Evolutionary conservation across 2,329 filamentous ascomycete genomes (phyloP).

Genomic region (Apiospora hydei): DNA sequence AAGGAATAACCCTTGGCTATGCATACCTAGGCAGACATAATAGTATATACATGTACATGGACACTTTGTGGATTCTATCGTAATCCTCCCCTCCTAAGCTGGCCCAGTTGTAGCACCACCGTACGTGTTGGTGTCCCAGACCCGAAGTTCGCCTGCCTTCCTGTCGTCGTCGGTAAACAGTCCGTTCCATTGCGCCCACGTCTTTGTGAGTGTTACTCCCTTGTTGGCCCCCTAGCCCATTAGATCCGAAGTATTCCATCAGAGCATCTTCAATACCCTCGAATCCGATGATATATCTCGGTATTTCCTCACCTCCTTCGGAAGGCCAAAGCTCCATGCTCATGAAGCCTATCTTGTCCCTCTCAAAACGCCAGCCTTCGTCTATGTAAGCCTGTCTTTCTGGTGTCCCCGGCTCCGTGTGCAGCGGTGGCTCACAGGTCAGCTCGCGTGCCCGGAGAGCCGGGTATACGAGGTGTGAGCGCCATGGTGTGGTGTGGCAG

Average conservation of each 20-base stretch:
- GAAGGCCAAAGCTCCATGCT: constrained; percentile 58
- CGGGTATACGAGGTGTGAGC: constrained; percentile 82
- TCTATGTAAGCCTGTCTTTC: constrained; percentile 78
- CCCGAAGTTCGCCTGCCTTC: constrained; percentile 62
- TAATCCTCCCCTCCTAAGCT: neutral
- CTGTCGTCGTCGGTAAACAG: constrained; percentile 69
- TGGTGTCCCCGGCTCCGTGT: constrained; percentile 62
- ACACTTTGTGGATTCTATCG: neutral
- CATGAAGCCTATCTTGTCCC: constrained; percentile 66
- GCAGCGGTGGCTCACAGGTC: constrained; percentile 87
- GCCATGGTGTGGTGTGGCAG: constrained; percentile 96
- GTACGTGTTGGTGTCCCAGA: constrained; percentile 56
- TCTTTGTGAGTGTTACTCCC: constrained; percentile 52
- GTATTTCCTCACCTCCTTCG: constrained; percentile 47
- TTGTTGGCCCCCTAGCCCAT: constrained; percentile 47
- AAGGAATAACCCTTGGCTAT: neutral
- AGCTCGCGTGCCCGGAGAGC: constrained; percentile 81
- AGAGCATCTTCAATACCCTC: constrained; percentile 62
- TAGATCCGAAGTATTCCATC: constrained; percentile 50
- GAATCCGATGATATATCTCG: constrained; percentile 68
- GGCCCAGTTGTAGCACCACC: neutral
- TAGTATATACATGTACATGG: neutral
- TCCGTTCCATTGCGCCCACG: constrained; percentile 67
- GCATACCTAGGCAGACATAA: neutral
- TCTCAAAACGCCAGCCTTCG: constrained; percentile 92